These are phyloP conservation scores for Ganoderma lingzhi DNA, from an alignment of 1,284 basidiomycete genomes.

Conservation along the genomic window DNA sequence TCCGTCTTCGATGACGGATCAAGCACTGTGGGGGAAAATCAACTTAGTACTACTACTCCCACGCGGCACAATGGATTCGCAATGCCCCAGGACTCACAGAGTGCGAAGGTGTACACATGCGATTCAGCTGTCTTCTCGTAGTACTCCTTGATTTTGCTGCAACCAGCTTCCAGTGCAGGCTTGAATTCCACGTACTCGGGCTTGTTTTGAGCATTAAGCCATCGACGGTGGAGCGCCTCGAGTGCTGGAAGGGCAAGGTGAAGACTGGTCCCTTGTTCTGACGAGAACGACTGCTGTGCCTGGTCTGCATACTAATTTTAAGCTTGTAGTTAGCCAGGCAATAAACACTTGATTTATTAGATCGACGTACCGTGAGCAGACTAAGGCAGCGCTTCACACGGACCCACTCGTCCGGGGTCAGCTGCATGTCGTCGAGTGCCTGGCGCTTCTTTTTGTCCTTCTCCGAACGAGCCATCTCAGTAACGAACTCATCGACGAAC, in stretches of 20 bases:
- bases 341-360: no score
- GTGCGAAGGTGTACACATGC: constrained; percentile 24
- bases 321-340: neutral
- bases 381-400: no score
- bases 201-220: constrained; percentile 31
- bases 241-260: constrained; percentile 47
- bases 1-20: no score
- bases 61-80: neutral
- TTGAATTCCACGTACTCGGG: constrained; percentile 36
- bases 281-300: constrained; percentile 14
- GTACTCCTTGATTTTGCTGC: constrained; percentile 27
- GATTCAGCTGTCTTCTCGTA: constrained; percentile 28
- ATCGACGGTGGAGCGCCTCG: constrained; percentile 44
- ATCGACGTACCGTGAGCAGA: no score
- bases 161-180: constrained; percentile 18
- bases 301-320: neutral
- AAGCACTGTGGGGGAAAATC: no score
- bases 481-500: no score
- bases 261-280: constrained; percentile 27
- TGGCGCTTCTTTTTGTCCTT: no score
- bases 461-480: no score
- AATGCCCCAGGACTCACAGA: constrained; percentile 24
- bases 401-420: no score
- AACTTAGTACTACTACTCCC: neutral
- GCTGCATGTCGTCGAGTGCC: no score